Base-by-base conservation (phyloP, 768 basidiomycete genomes). In the Lentinula boryana region DNA sequence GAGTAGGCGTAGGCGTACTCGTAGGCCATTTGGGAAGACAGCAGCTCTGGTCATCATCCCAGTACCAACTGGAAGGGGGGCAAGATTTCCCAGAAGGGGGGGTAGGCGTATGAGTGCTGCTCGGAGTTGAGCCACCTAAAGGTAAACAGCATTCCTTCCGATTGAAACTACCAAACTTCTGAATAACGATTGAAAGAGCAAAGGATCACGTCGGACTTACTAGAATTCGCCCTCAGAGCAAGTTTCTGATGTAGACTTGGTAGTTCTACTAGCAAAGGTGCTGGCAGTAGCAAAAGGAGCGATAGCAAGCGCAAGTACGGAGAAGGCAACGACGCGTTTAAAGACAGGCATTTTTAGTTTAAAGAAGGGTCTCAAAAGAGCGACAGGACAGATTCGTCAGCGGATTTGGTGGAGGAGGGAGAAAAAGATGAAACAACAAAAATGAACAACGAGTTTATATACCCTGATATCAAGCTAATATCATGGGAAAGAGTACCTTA, bases 81-180 rank as follows among this genome's bases (percentile, higher is more conserved):
- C 82, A 82, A 12, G 72, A 63, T 27, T 69, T 74, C 51, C 77
- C 80, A 48, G 72, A 71, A 27, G 83, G 82, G n/a, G 84, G 82
- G n/a, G 71, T 53, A 5, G 79, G 76, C 5, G 53, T 54, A 35
- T 52, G 50, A 8, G 78, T 72, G 48, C 66, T 67, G 15, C 15
- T 43, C 41, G 41, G 41, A 16, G 70, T 60, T 16, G 76, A 70
- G 1, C 75, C 74, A 51, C 82, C 83, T 46, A 66, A 52, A 13
- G 76, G 77, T 61, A 83, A 67, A 66, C 82, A 84, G 67, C 75
- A 78, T n/a, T 65, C 65, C 63, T 73, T 74, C 23, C 54, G 57
- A 1, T 62, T 49, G 59, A 69, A 77, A 69, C 75, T 76, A 36
- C 16, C 54, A 18, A 32, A 53, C 21, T n/a, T 46, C 36, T 43